Percentiles rank a stretch among this genome's conserved stretches.
These are phyloP conservation scores for Monilinia polystroma DNA, from an alignment of 2,329 filamentous ascomycete genomes.

Conservation along the genomic window DNA sequence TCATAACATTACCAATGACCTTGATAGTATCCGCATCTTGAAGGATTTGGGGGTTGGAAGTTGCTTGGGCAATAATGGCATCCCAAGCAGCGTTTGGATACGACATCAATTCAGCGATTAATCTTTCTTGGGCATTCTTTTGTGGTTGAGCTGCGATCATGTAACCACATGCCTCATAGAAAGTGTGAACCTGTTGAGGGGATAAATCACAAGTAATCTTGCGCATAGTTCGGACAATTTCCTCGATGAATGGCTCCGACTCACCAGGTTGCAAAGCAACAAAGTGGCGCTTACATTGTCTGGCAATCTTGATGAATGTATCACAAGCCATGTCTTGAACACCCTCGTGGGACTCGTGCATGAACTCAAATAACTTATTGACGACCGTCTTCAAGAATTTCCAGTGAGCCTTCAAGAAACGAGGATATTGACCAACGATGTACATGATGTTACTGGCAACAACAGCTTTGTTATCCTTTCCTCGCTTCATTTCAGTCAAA, in stretches of 20 bases:
- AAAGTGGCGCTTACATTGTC: conserved; percentile 96
- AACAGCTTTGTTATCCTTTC: conserved; percentile 99
- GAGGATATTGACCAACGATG: conserved; percentile 97
- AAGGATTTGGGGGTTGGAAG: conserved; percentile 78
- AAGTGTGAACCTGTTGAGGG: conserved; percentile 96
- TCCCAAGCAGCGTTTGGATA: conserved; percentile 95
- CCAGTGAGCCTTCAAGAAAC: conserved; percentile 98
- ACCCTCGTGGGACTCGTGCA: conserved; percentile 99
- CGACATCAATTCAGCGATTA: conserved; percentile 89
- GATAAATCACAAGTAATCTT: conserved; percentile 95
- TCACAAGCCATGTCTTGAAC: conserved; percentile 99
- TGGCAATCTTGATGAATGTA: conserved; percentile 99
- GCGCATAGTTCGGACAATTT: conserved; percentile 92
- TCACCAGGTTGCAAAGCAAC: conserved; percentile 94
- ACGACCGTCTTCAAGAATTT: conserved; percentile 99
- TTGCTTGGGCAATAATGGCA: conserved; percentile 85
- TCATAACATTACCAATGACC: conserved; percentile 99
- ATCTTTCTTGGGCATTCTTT: conserved; percentile 86
- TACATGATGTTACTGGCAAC: conserved; percentile 99
- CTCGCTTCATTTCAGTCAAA: conserved; percentile 97
- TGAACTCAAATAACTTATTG: conserved; percentile 99
- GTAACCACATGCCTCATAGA: conserved; percentile 98
- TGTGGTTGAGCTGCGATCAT: conserved; percentile 99
- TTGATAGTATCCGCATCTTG: conserved; percentile 96
- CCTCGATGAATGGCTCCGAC: conserved; percentile 94